These are phyloP conservation scores for Venturia asperata DNA, from an alignment of 2,329 filamentous ascomycete genomes.

Conservation along the genomic window DNA sequence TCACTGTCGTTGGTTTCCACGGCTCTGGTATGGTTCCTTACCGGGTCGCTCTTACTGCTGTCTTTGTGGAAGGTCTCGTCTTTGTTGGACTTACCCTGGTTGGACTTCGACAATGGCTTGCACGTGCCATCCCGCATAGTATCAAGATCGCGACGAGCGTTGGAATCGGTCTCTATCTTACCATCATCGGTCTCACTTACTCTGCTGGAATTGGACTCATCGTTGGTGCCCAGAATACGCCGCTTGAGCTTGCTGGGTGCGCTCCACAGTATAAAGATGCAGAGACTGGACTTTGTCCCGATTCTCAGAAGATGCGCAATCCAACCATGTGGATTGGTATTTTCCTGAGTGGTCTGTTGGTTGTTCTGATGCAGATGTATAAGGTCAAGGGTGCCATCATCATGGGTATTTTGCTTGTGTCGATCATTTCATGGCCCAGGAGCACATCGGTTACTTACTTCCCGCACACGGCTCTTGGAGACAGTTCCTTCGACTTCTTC, in stretches of 20 bases:
- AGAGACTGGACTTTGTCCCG: slow-evolving; percentile 54
- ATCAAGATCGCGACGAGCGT: slow-evolving; percentile 84
- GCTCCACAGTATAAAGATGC: slow-evolving; percentile 31
- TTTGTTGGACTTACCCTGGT: slow-evolving; percentile 72
- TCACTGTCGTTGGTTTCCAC: slow-evolving; percentile 70
- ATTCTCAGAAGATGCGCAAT: slow-evolving; percentile 67
- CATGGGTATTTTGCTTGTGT: slow-evolving; percentile 72
- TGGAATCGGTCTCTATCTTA: slow-evolving; percentile 77
- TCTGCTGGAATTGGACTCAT: slow-evolving; percentile 75
- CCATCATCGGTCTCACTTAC: slow-evolving; percentile 69
- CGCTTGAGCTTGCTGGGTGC: slow-evolving; percentile 71
- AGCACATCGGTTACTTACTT: slow-evolving; percentile 72
- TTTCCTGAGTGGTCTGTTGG: slow-evolving; percentile 76
- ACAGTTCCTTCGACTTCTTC: slow-evolving; percentile 76
- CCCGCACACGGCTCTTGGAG: slow-evolving; percentile 61
- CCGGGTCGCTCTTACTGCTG: slow-evolving; percentile 69
- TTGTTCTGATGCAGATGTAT: slow-evolving; percentile 74
- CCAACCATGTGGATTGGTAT: slow-evolving; percentile 84
- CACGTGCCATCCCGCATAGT: slow-evolving; percentile 70
- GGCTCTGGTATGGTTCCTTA: slow-evolving; percentile 69
- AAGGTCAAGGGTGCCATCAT: slow-evolving; percentile 83
- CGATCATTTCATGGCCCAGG: slow-evolving; percentile 82
- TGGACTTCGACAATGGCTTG: slow-evolving; percentile 74
- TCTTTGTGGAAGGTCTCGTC: slow-evolving; percentile 82
- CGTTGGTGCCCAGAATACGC: slow-evolving; percentile 60